Conservation (phyloP, 139 green algal genomes). For the Monoraphidium neglectum region DNA sequence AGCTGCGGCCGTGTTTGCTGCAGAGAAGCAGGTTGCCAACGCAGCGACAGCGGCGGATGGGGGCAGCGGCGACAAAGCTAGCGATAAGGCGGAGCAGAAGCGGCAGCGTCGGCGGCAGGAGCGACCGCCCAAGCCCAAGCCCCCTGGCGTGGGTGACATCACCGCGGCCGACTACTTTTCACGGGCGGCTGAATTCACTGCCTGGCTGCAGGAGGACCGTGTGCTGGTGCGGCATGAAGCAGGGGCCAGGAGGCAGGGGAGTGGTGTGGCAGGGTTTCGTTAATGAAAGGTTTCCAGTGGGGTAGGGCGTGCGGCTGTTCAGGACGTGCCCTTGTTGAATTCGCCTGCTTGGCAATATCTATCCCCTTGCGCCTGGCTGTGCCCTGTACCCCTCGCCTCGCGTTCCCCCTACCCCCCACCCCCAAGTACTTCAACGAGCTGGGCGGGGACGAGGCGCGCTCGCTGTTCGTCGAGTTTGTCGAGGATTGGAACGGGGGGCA, state of each 20-base stretch:
- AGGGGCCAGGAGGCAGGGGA: not conserved
- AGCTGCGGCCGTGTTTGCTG: not conserved
- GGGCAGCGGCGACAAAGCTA: not conserved
- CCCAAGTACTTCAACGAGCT: constrained; percentile 39
- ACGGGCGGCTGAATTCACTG: constrained; percentile 58
- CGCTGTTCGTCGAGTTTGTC: constrained; percentile 66
- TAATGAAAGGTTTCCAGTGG: no score
- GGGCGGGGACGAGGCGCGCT: constrained; percentile 39
- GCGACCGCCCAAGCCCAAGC: constrained; percentile 2
- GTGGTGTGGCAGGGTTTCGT: no score
- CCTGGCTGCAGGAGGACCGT: constrained; percentile 53
- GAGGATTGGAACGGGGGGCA: constrained; percentile 51
- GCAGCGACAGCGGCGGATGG: not conserved
- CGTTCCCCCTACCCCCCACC: no score
- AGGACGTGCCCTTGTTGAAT: no score
- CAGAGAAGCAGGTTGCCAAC: constrained; percentile 1
- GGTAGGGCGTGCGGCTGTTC: no score
- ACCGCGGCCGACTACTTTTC: constrained; percentile 55
- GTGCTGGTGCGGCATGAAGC: no score
- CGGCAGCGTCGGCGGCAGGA: constrained; percentile 22
- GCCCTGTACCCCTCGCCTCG: no score
- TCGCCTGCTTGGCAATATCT: no score
- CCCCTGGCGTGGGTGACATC: not conserved
- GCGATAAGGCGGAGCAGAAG: not conserved
- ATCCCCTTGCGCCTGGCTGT: no score